Evolutionary conservation across 352 stramenopile species (phyloP).

Genomic region (Halophytophthora polymorphica): DNA sequence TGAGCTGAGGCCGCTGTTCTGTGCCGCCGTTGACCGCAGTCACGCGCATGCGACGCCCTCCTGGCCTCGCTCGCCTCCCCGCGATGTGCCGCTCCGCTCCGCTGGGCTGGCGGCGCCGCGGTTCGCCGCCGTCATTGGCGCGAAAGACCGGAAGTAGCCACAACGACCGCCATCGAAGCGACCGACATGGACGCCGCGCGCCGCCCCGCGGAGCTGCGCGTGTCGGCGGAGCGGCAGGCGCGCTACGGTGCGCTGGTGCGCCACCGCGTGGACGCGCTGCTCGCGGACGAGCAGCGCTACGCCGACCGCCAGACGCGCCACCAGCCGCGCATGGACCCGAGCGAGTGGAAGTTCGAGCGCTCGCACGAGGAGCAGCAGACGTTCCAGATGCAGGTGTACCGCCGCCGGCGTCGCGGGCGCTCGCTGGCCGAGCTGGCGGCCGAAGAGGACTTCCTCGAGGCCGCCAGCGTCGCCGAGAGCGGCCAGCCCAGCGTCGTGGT

Average conservation of each 20-base stretch:
- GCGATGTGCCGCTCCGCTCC: no score
- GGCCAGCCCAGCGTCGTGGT: slow-evolving; percentile 39
- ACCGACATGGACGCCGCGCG: slow-evolving; percentile 13
- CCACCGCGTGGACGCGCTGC: slow-evolving; percentile 25
- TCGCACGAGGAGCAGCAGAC: slow-evolving; percentile 22
- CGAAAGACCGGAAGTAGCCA: neutral
- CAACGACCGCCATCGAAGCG: neutral
- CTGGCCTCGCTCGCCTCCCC: no score
- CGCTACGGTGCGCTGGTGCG: slow-evolving; percentile 28
- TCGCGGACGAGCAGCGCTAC: slow-evolving; percentile 34
- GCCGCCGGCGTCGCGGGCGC: slow-evolving; percentile 21
- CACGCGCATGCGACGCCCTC: no score
- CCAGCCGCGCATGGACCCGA: slow-evolving; percentile 29
- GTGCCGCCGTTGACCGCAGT: no score
- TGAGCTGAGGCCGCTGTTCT: no score
- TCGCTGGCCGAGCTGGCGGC: slow-evolving; percentile 24
- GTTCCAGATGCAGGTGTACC: slow-evolving; percentile 41
- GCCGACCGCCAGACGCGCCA: slow-evolving; percentile 23
- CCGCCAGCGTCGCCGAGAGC: slow-evolving; percentile 20
- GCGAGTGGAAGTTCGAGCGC: slow-evolving; percentile 51
- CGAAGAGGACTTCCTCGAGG: slow-evolving; percentile 23
- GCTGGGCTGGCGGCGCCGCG: no score
- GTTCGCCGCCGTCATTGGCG: neutral
- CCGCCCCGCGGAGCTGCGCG: slow-evolving; percentile 18
- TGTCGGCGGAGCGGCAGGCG: slow-evolving; percentile 31